Percentiles rank a stretch among this genome's conserved stretches.
Conservation (phyloP, 176 grass and related monocot species). For the Pontederia paniculata region DNA sequence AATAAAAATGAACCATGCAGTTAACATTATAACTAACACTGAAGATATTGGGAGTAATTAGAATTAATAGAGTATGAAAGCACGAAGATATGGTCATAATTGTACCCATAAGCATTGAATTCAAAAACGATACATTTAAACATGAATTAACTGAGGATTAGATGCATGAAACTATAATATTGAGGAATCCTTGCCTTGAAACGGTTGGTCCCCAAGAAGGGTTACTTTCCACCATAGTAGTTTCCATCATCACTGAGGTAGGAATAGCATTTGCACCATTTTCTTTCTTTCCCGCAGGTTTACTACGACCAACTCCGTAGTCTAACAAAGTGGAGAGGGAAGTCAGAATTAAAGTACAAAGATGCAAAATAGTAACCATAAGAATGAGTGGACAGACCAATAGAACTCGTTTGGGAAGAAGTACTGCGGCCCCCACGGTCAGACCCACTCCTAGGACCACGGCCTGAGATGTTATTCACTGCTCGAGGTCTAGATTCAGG, state of each 20-base stretch:
- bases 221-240: conserved; percentile 32
- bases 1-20: no score
- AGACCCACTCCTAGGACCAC: conserved; percentile 43
- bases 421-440: conserved; percentile 41
- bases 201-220: conserved; percentile 35
- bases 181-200: conserved; percentile 40
- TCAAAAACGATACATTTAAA: no score
- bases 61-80: no score
- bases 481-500: conserved; percentile 58
- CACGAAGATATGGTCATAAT: no score
- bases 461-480: conserved; percentile 42
- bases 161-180: background rate
- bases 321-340: background rate
- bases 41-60: no score
- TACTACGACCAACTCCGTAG: conserved; percentile 37
- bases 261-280: conserved; percentile 14
- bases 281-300: conserved; percentile 43
- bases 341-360: background rate
- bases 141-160: background rate
- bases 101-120: no score
- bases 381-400: conserved; percentile 35
- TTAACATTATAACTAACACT: no score
- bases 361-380: background rate
- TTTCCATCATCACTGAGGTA: conserved; percentile 36
- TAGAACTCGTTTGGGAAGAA: conserved; percentile 35